Evolutionary conservation across 2,329 filamentous ascomycete species (phyloP).

Genomic region (Paracoccidioides brasiliensis): DNA sequence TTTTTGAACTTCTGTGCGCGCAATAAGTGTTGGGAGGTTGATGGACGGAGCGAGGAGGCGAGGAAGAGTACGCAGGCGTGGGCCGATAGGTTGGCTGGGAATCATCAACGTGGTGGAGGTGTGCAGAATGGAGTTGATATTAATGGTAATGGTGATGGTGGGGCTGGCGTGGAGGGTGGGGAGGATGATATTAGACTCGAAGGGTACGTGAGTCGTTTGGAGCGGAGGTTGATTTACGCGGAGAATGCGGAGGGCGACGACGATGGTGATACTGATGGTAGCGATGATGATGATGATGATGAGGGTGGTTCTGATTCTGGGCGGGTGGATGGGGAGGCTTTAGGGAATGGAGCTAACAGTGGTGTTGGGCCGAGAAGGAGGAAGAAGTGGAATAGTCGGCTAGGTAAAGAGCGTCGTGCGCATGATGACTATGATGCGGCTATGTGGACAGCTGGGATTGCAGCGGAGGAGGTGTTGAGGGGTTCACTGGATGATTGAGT

Average conservation of each 20-base stretch:
- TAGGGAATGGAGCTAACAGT: background rate
- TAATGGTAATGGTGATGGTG: background rate
- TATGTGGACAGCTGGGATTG: constrained; percentile 12
- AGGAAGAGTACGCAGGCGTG: background rate
- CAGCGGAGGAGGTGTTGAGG: constrained; percentile 10
- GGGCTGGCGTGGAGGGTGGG: constrained; percentile 2
- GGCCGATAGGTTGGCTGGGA: constrained; percentile 1
- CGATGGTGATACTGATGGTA: constrained; percentile 8
- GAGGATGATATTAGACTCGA: constrained; percentile 13
- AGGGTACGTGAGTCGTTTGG: constrained; percentile 15
- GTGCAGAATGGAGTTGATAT: background rate
- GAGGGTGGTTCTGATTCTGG: no score
- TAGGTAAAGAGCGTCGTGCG: background rate
- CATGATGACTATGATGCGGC: constrained; percentile 10
- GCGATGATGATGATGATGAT: constrained; percentile 8
- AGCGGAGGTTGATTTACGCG: constrained; percentile 15
- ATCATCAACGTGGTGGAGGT: background rate
- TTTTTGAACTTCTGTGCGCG: constrained; percentile 28
- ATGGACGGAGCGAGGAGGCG: constrained; percentile 3
- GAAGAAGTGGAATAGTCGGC: background rate
- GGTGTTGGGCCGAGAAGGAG: background rate
- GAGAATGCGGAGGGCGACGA: constrained; percentile 8
- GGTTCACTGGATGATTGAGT: constrained; percentile 6
- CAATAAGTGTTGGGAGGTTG: constrained; percentile 23
- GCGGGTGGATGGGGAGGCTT: constrained; percentile 7